Evolutionary conservation across 352 stramenopile species (phyloP).

Genomic region (Phytopythium delawarense): DNA sequence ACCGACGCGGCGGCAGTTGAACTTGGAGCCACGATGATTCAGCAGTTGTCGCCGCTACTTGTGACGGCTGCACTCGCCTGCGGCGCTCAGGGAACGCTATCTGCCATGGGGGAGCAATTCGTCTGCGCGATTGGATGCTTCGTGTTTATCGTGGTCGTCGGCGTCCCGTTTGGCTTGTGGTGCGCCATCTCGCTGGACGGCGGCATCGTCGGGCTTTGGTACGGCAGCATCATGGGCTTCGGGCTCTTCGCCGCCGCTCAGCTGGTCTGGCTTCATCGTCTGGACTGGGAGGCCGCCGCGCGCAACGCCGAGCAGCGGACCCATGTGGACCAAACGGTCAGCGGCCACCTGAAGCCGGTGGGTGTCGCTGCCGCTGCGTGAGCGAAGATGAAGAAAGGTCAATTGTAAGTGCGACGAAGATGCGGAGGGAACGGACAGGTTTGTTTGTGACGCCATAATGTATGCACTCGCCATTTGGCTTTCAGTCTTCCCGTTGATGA

Average conservation of each 20-base stretch:
- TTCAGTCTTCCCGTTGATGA: no score
- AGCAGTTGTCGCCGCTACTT: conserved; percentile 5
- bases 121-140: conserved; percentile 4
- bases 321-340: background rate
- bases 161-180: conserved; percentile 14
- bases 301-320: conserved; percentile 6
- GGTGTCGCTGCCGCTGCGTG: background rate
- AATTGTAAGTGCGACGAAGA: no score
- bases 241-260: conserved; percentile 10
- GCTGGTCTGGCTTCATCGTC: conserved; percentile 12
- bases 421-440: no score
- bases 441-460: no score
- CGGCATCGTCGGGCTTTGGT: conserved; percentile 21
- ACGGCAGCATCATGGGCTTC: conserved; percentile 15
- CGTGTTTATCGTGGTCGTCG: conserved; percentile 7
- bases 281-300: conserved; percentile 12
- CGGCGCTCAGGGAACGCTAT: conserved; percentile 3
- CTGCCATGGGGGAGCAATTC: conserved; percentile 11
- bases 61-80: background rate
- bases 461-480: no score
- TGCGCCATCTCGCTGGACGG: conserved; percentile 11
- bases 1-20: background rate
- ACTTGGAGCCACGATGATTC: conserved; percentile 1
- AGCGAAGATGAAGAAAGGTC: background rate
- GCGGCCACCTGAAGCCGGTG: background rate